Conservation (phyloP, 805 yeast species). For the Kuraishia hungarica region DNA sequence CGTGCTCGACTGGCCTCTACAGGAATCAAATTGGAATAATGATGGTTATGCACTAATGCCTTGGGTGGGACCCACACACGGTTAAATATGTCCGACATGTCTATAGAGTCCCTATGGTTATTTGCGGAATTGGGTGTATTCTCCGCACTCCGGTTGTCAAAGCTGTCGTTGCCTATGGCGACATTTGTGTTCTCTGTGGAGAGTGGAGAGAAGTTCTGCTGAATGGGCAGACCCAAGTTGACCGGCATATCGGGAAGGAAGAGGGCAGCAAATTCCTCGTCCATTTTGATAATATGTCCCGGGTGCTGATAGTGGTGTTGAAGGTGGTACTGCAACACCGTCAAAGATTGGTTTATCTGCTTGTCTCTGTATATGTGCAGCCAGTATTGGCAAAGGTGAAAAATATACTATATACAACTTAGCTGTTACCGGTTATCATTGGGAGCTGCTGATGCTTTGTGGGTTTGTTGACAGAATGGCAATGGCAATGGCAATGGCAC, state of each 20-base stretch:
- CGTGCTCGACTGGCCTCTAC: slow-evolving; percentile 5
- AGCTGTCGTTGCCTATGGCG: neutral
- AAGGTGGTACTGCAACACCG: too few species aligned
- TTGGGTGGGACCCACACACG: neutral
- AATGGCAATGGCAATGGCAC: too few species aligned
- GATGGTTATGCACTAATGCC: neutral
- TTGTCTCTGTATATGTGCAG: too few species aligned
- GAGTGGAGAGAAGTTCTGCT: slow-evolving; percentile 2
- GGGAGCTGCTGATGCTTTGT: too few species aligned
- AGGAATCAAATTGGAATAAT: slow-evolving; percentile 1
- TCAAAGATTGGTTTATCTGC: too few species aligned
- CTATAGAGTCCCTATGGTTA: neutral
- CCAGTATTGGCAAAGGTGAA: too few species aligned
- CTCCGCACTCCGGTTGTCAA: neutral
- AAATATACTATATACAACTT: too few species aligned
- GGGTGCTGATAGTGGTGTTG: too few species aligned
- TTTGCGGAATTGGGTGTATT: neutral
- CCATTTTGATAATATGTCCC: slow-evolving; percentile 2
- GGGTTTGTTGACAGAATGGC: too few species aligned
- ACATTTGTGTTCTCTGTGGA: slow-evolving; percentile 1
- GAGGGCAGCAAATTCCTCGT: slow-evolving; percentile 11
- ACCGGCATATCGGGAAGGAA: slow-evolving; percentile 8
- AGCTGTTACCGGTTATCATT: too few species aligned
- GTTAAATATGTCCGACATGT: neutral
- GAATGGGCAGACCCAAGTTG: neutral